Evolutionary conservation across 345 rosid species (phyloP), one percentile per base, ranked within the genome.

Genomic region (Ricinus communis): DNA sequence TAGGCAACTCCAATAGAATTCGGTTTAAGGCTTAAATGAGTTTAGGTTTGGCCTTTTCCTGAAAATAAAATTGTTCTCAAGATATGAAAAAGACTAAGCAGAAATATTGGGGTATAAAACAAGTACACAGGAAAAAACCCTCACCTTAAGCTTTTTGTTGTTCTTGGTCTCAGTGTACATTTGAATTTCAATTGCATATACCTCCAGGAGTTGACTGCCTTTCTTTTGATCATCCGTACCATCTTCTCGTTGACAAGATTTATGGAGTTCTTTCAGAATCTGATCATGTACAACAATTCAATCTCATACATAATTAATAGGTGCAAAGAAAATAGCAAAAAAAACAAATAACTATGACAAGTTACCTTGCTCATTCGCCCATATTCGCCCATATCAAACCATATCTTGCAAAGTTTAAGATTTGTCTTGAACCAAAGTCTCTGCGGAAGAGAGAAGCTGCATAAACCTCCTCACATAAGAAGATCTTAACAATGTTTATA

Each of bases 351-450:
- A 45, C 24, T 43, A 4, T 41, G 56, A 63, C 28, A 65, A 52
- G 54, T 57, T 83, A 93, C 99, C 97, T 96, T 96, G 60, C 57
- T 93, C 98, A 96, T 93, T 69, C 93, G 88, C 69, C 99, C 91
- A 82, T 96, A 96, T 86, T 93, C 99, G 66, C 97, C 93, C 81
- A 88, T 93, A 70, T 91, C 98, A 69, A 96, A 96, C 97, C 96
- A 96, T 77, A 93, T 96, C 83, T 96, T 93, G 88, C 99, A 93
- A 53, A 96, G 94, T 74, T 96, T 96, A 68, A 96, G 91, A 82
- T 96, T 96, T 22, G 98, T 96, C 87, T 93, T 96, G 84, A 96
- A 96, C 99, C 99, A 93, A 67, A 91, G 97, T 82, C 99, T 87
- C 99, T 93, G 93, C 72, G 66, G 22, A 78, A 55, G 72, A 73